Percentiles rank a stretch among this genome's conserved stretches.
phyloP scores from a whole-genome alignment of 2,329 filamentous ascomycete genomes.

The Venturia oleaginea region DNA sequence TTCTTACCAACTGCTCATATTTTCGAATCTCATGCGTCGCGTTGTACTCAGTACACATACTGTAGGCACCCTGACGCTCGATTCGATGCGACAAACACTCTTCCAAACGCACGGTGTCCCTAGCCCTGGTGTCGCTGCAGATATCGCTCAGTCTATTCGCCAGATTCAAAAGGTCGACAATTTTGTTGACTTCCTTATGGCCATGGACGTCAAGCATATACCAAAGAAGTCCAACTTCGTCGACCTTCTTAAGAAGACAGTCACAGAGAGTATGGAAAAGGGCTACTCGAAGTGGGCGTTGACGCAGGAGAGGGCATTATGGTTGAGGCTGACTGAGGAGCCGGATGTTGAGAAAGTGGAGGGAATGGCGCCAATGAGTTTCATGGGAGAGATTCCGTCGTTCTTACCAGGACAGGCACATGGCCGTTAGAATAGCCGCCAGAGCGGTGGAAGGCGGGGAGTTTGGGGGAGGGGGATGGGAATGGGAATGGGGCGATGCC shows the following conservation, averaged over 20 bases:
- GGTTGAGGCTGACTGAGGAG: constrained; percentile 20
- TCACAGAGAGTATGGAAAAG: constrained; percentile 20
- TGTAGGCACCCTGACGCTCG: constrained; percentile 25
- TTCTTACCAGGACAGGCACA: constrained; percentile 1
- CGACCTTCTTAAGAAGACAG: constrained; percentile 20
- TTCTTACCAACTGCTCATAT: constrained; percentile 45
- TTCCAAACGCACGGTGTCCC: constrained; percentile 41
- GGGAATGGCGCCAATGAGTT: constrained; percentile 13
- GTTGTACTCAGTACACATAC: constrained; percentile 30
- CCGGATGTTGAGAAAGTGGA: constrained; percentile 17
- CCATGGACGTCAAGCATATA: constrained; percentile 33
- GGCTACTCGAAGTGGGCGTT: constrained; percentile 22
- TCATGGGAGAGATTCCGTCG: constrained; percentile 9
- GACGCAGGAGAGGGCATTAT: constrained; percentile 21
- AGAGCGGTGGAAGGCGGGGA: background rate
- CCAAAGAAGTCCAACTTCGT: constrained; percentile 20
- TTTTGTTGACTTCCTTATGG: constrained; percentile 35
- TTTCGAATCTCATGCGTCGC: constrained; percentile 41
- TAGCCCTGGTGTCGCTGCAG: constrained; percentile 31
- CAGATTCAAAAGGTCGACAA: constrained; percentile 33
- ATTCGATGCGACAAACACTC: constrained; percentile 35
- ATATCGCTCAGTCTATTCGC: constrained; percentile 36
- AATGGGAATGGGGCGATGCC: background rate
- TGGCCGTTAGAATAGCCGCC: background rate
- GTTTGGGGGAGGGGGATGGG: background rate